A percentile compares a stretch with the other conserved stretches of the same genome.
Conservation (phyloP, 2,329 filamentous ascomycete species). For the Curvularia sp. region DNA sequence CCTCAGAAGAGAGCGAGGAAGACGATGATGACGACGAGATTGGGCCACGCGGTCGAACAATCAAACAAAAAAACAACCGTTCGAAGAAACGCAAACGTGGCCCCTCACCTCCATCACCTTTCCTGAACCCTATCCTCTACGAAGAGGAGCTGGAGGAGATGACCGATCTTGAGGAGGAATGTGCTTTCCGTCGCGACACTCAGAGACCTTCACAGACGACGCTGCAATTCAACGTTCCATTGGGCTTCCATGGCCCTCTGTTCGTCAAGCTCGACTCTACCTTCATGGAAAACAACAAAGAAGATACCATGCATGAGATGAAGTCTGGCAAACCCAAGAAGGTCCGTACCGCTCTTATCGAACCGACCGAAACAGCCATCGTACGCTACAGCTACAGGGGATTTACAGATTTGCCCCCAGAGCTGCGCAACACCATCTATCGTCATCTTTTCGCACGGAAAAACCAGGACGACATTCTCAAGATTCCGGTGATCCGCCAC, state of each 20-base stretch:
- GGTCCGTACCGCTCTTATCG: background rate
- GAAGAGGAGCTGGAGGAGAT: slow-evolving; percentile 37
- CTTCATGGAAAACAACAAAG: slow-evolving; percentile 25
- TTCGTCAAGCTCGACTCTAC: slow-evolving; percentile 51
- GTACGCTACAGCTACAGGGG: slow-evolving; percentile 16
- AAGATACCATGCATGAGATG: slow-evolving; percentile 27
- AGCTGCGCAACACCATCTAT: slow-evolving; percentile 59
- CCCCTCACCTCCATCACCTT: slow-evolving; percentile 47
- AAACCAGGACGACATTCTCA: slow-evolving; percentile 38
- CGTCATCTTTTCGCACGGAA: slow-evolving; percentile 51
- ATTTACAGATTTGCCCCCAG: slow-evolving; percentile 46
- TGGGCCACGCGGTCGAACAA: slow-evolving; percentile 22
- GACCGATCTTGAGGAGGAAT: slow-evolving; percentile 39
- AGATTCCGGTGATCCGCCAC: slow-evolving; percentile 37
- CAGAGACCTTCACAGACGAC: slow-evolving; percentile 41
- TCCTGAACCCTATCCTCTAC: slow-evolving; percentile 43
- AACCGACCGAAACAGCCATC: background rate
- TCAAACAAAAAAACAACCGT: slow-evolving; percentile 33
- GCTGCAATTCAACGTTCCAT: slow-evolving; percentile 56
- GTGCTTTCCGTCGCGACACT: slow-evolving; percentile 22
- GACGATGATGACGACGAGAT: slow-evolving; percentile 29
- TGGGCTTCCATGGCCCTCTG: slow-evolving; percentile 55
- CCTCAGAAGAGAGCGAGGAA: slow-evolving; percentile 19
- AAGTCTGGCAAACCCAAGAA: slow-evolving; percentile 22
- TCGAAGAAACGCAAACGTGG: slow-evolving; percentile 48